Percentiles rank a stretch among this genome's conserved stretches.
phyloP scores from a whole-genome alignment of 2,329 filamentous ascomycete genomes.

The Tolypocladium album region DNA sequence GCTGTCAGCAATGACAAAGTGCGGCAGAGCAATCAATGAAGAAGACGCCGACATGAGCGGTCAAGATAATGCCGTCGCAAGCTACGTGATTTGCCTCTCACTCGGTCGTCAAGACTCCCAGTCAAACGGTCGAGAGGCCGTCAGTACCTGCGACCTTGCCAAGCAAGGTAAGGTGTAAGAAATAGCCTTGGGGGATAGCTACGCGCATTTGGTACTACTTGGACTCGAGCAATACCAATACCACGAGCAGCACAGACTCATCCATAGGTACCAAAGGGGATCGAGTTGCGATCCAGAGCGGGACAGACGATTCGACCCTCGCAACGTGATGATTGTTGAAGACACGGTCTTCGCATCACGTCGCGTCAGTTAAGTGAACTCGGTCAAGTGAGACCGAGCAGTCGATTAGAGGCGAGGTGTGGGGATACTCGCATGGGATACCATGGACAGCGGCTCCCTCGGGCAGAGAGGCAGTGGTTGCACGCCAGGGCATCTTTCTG shows the following conservation, averaged over 20 bases:
- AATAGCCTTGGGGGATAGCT: background rate
- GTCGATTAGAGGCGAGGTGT: background rate
- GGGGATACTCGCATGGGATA: too few species aligned
- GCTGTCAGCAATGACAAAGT: constrained; percentile 10
- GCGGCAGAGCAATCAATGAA: background rate
- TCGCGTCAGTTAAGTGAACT: too few species aligned
- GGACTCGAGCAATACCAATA: background rate
- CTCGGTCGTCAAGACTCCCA: background rate
- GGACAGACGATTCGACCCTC: background rate
- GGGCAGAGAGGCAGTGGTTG: background rate
- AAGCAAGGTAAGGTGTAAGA: too few species aligned
- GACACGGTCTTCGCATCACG: background rate
- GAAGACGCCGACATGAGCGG: background rate
- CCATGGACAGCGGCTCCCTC: background rate
- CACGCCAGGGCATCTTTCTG: background rate
- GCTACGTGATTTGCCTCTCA: background rate
- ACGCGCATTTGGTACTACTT: background rate
- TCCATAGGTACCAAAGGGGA: background rate
- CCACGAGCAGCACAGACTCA: too few species aligned
- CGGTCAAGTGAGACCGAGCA: too few species aligned
- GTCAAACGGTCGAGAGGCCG: background rate
- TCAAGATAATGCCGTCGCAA: background rate
- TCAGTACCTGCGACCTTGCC: background rate
- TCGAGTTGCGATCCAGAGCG: background rate
- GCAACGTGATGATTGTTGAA: background rate